Conservation (phyloP, 1,284 basidiomycete genomes). For the Termitomyces sp. region DNA sequence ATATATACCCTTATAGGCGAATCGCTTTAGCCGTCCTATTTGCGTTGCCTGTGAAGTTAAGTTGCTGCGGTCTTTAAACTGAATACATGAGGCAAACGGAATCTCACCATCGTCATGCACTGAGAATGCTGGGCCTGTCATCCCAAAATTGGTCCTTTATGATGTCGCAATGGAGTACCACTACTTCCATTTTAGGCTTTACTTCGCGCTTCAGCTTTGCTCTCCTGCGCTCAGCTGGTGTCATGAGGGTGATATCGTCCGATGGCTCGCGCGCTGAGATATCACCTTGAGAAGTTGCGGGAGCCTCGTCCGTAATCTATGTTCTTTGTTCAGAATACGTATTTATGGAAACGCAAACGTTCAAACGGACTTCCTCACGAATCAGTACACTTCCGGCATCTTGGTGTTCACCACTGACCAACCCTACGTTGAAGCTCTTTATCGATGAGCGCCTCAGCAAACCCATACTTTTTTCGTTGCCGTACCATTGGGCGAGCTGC, state of each 20-base stretch:
- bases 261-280: background rate
- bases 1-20: slow-evolving; percentile 1
- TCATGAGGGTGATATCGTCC: background rate
- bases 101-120: slow-evolving; percentile 8
- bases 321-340: background rate
- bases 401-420: background rate
- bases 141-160: slow-evolving; percentile 82
- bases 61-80: background rate
- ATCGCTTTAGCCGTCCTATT: background rate
- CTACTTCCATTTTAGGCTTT: slow-evolving; percentile 38
- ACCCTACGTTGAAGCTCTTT: slow-evolving; percentile 4
- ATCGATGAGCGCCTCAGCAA: slow-evolving; percentile 38
- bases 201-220: slow-evolving; percentile 27
- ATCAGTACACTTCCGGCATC: slow-evolving; percentile 78
- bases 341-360: background rate
- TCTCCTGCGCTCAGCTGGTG: slow-evolving; percentile 8
- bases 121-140: slow-evolving; percentile 37
- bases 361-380: slow-evolving; percentile 44
- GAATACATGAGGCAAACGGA: background rate
- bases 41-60: background rate
- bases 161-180: slow-evolving; percentile 76
- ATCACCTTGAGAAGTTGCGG: background rate
- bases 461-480: slow-evolving; percentile 59
- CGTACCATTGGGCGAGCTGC: slow-evolving; percentile 72
- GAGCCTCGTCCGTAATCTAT: slow-evolving; percentile 4